Base-by-base conservation (phyloP, 2,329 filamentous ascomycete genomes). In the Botrytis byssoidea region DNA sequence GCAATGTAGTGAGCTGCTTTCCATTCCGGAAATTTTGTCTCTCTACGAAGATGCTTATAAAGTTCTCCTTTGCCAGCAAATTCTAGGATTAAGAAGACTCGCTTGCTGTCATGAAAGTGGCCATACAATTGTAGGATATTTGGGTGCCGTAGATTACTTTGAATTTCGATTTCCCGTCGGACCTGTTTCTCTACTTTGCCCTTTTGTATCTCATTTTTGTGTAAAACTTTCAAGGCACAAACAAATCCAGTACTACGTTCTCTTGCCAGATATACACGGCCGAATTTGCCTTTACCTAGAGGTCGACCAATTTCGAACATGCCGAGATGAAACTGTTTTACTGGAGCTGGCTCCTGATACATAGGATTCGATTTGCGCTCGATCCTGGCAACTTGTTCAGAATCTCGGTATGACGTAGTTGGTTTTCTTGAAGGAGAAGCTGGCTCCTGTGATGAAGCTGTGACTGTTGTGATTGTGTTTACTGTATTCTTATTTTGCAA, bases 221-320 rank as follows among this genome's bases (percentile, higher is more conserved):
- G 90, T 35, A 93, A 85, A n/a, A 92, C 90, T 80, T 93, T 93
- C 63, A 93, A 83, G 2, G 91, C 91, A 80, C 91, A 93, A 29
- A 93, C 87, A 79, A 92, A 93, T 65, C 90, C 90, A 0, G 88
- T 89, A 32, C 86, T 87, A 64, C 90, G 86, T 80, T 93, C 91
- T 75, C 91, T 89, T 57, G 91, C 91, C 37, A 93, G 86, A 78
- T 93, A 93, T 3, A 93, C 91, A 74, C 91, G 87, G 5, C 91
- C 91, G 79, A 93, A 93, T 79, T 93, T 93, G 63, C 91, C 91
- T 81, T 93, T 93, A 12, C 91, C 91, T 0, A 93, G 83, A 2
- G 91, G 91, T 77, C 91, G 90, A 65, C 91, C 91, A 75, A 93
- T 93, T 78, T 93, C 91, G 80, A 93, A 93, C 90, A 93, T 92